Evolutionary conservation across 345 rosid species (phyloP), one percentile per base, ranked within the genome.

Genomic region (Pistacia integerrima): DNA sequence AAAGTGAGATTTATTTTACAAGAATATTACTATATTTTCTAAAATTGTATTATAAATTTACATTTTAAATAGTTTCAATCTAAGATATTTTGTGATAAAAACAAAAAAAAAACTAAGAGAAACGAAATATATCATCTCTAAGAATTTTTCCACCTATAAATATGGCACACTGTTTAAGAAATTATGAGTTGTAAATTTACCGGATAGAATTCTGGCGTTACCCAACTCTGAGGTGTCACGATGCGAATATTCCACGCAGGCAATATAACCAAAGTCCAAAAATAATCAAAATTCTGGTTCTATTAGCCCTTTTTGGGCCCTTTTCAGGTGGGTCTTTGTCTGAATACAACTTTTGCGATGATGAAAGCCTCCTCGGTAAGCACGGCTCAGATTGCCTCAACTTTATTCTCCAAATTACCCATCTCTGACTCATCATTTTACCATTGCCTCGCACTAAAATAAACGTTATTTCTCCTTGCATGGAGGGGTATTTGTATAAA

Each of bases 351-450:
- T 62, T 49, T 11, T 76, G 65, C 10, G 59, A 69, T 63, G 78
- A 76, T 61, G 79, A 80, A 61, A 77, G 72, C 70, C 41, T 61
- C 51, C 11, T 70, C 73, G 64, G 74, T 73, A 20, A 63, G 64
- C 56, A 73, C 83, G 77, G 83, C 78, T 62, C 69, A 76, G 77
- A 82, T 83, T 79, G 72, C 69, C 73, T 64, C 70, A 7, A 63
- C 14, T 0, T 0, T 64, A 25, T 11, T 74, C 71, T 1, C 80
- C 84, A 74, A 14, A 59, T n/a, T 16, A 44, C 72, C 79, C 85
- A 8, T 70, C 0, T 0, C 0, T 1, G 3, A 5, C 11, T 28
- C 0, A 10, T 22, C 41, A 12, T 69, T 72, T 17, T 69, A 79
- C 52, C n/a, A 3, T 8, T 6, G 5, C 55, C 13, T 66, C 56